Evolutionary conservation across 257 asterid genomes (phyloP).

Genomic region (Solanum etuberosum): DNA sequence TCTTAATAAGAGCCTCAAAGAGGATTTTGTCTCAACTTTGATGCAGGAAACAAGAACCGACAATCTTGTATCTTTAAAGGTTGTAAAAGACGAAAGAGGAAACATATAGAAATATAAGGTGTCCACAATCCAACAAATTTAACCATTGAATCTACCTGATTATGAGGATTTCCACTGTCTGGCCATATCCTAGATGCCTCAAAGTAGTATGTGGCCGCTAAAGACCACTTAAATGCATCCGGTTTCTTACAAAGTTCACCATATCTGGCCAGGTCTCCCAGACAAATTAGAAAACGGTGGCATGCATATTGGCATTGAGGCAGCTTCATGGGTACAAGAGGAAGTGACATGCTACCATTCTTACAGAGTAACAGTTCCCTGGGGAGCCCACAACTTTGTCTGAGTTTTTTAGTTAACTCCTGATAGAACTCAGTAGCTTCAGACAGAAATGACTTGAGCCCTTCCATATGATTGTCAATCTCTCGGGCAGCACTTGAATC

Average conservation of each 20-base stretch:
- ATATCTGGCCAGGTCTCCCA: constrained; percentile 86
- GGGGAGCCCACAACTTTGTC: constrained; percentile 41
- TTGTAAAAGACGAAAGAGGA: background rate
- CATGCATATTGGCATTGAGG: constrained; percentile 47
- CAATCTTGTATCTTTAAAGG: background rate
- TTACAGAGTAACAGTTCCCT: constrained; percentile 17
- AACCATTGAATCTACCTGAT: constrained; percentile 43
- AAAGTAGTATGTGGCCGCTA: constrained; percentile 54
- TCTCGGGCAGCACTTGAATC: constrained; percentile 14
- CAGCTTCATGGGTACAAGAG: constrained; percentile 8
- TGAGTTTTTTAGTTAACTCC: constrained; percentile 31
- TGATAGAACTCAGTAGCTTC: constrained; percentile 61
- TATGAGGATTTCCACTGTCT: constrained; percentile 87
- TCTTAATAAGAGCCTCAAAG: background rate
- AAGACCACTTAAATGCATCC: constrained; percentile 55
- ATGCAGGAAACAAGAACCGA: background rate
- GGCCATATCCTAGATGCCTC: constrained; percentile 75
- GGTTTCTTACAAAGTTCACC: constrained; percentile 48
- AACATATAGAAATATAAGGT: background rate
- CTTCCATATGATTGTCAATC: constrained; percentile 28
- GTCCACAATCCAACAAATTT: background rate
- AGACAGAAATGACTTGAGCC: constrained; percentile 55
- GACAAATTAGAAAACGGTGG: constrained; percentile 78
- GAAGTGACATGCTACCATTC: background rate
- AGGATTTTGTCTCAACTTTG: background rate